These are phyloP conservation scores for Candida yuanshanica DNA, from an alignment of 805 yeast species.

Conservation along the genomic window DNA sequence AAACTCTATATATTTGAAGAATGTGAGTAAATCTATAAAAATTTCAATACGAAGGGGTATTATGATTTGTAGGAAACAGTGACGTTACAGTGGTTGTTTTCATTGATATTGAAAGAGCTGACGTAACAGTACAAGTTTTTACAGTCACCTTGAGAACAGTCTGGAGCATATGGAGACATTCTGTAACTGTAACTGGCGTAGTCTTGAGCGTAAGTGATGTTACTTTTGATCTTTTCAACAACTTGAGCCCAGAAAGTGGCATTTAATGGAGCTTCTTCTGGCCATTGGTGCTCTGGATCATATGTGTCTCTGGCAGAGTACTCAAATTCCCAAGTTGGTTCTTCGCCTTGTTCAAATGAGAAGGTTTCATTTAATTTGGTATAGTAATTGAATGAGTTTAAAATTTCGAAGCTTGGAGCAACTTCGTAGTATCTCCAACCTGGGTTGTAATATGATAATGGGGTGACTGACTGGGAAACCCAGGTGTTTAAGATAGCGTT, in stretches of 20 bases:
- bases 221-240: slow-evolving; percentile 29
- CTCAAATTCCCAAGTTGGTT: slow-evolving; percentile 57
- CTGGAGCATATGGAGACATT: slow-evolving; percentile 47
- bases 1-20: too few species aligned
- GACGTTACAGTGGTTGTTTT: slow-evolving; percentile 12
- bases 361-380: slow-evolving; percentile 56
- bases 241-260: slow-evolving; percentile 61
- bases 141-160: slow-evolving; percentile 32
- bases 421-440: slow-evolving; percentile 70
- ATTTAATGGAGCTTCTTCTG: slow-evolving; percentile 50
- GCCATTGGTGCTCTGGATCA: slow-evolving; percentile 50
- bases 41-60: too few species aligned
- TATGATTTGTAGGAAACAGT: neutral
- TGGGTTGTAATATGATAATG: slow-evolving; percentile 55
- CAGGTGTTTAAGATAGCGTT: slow-evolving; percentile 53
- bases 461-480: slow-evolving; percentile 64
- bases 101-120: slow-evolving; percentile 17
- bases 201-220: slow-evolving; percentile 40
- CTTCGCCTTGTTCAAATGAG: slow-evolving; percentile 40
- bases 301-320: slow-evolving; percentile 61
- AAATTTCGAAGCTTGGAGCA: slow-evolving; percentile 48
- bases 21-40: too few species aligned
- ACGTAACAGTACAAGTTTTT: slow-evolving; percentile 16
- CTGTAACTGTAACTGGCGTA: slow-evolving; percentile 48
- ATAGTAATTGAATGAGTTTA: slow-evolving; percentile 55